Evolutionary conservation across 331 rosid genomes (phyloP), one percentile per base, ranked within the genome.

Genomic region (Malus hybrid): DNA sequence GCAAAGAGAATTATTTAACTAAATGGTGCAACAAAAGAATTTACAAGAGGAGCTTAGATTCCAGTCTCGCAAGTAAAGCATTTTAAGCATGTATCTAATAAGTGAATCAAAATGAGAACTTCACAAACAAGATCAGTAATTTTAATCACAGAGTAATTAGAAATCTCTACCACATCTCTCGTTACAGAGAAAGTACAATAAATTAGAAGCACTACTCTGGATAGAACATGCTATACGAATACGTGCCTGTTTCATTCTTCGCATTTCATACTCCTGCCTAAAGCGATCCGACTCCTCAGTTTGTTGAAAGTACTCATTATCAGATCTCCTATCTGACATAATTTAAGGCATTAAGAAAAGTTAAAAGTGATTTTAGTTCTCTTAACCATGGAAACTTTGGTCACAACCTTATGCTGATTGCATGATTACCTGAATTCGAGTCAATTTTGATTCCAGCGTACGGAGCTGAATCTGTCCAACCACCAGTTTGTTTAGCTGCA

Each of bases 211-310:
- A 61, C 13, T 27, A 4, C 18, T 61, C 2, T 61, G 19, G 11
- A 22, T 24, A 11, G 32, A 60, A 24, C 31, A 61, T 10, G 19
- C 14, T 2, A 61, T 61, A 44, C 50, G 15, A 44, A 32, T 60
- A 60, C 78, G 76, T 82, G 80, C 88, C 86, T 82, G 86, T 22
- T 77, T 85, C 36, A 79, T 69, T 70, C 72, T 80, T 9, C 84
- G 69, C 82, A 85, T 73, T 77, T 85, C 83, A 16, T 73, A 80
- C 44, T 80, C 84, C 39, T 85, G 78, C 59, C 81, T 82, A 46
- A 82, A 82, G 63, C 24, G 63, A 76, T 82, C 79, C 1, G 74
- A 68, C 66, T 85, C 78, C 61, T 80, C 52, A 10, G 88, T 85
- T 66, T 70, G 82, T 42, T 73, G 78, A 77, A 65, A 80, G 79